A percentile compares a stretch with the other conserved stretches of the same genome.
Conservation (phyloP, 2,329 filamentous ascomycete genomes). For the Clarireedia homoeocarpa region DNA sequence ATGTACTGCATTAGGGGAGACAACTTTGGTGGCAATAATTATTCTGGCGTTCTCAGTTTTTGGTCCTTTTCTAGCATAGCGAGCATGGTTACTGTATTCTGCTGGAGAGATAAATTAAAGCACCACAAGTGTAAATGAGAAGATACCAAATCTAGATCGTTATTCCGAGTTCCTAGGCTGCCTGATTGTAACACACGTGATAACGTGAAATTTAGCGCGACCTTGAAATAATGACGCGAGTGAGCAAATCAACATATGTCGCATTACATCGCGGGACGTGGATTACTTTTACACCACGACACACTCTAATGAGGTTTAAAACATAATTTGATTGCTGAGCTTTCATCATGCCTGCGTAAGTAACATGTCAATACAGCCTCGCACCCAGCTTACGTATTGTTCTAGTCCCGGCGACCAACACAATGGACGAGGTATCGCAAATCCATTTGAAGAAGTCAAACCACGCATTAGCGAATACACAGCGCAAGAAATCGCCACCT, state of each 20-base stretch:
- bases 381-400: slow-evolving; percentile 9
- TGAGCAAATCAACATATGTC: background rate
- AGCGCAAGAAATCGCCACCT: slow-evolving; percentile 79
- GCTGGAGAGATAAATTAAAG: background rate
- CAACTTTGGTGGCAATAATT: slow-evolving; percentile 16
- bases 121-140: background rate
- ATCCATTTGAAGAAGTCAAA: slow-evolving; percentile 72
- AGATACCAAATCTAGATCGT: background rate
- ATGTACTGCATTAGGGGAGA: slow-evolving; percentile 20
- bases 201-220: slow-evolving; percentile 7
- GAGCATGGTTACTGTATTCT: slow-evolving; percentile 3
- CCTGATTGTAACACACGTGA: slow-evolving; percentile 1
- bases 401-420: slow-evolving; percentile 63
- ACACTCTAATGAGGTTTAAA: background rate
- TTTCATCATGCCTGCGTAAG: slow-evolving; percentile 40
- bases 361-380: background rate
- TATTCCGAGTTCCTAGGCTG: background rate
- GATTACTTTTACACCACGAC: background rate
- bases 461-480: slow-evolving; percentile 72
- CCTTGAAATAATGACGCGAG: slow-evolving; percentile 3
- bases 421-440: slow-evolving; percentile 44
- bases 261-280: background rate
- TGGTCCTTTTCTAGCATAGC: slow-evolving; percentile 8
- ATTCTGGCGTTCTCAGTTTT: slow-evolving; percentile 25
- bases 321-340: slow-evolving; percentile 3